Evolutionary conservation across 192 early-diverging fungal genomes (phyloP).

Genomic region (Podila epigama): DNA sequence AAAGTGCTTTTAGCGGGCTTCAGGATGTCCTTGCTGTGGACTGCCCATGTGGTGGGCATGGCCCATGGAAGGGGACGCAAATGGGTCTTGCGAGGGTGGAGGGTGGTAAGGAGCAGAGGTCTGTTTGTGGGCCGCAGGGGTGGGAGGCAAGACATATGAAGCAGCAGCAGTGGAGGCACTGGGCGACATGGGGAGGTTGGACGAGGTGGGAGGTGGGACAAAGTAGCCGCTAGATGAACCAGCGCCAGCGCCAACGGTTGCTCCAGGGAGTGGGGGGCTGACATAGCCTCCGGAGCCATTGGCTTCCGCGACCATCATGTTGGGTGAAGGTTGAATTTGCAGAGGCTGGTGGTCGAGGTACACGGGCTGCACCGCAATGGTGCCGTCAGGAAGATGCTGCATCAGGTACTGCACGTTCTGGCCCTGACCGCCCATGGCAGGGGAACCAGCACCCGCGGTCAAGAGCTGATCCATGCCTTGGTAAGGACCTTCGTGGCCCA

Average conservation of each 20-base stretch:
- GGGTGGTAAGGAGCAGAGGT: conserved; percentile 11
- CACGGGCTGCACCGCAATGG: conserved; percentile 43
- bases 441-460: conserved; percentile 1
- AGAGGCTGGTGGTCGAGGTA: conserved; percentile 32
- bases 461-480: conserved; percentile 40
- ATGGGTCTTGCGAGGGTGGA: conserved; percentile 21
- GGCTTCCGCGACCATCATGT: conserved; percentile 6
- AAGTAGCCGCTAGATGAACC: conserved; percentile 5
- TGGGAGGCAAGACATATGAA: conserved; percentile 8
- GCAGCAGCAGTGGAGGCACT: not conserved
- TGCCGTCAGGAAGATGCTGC: conserved; percentile 45
- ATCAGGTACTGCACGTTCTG: conserved; percentile 47
- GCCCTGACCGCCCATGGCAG: conserved; percentile 20
- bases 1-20: too few relatives aligned
- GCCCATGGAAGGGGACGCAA: conserved; percentile 18
- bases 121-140: not conserved
- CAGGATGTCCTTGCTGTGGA: not conserved
- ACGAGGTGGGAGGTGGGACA: not conserved
- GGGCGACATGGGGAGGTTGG: not conserved
- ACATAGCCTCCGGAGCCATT: conserved; percentile 7
- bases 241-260: not conserved
- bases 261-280: conserved; percentile 7
- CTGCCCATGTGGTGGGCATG: conserved; percentile 1
- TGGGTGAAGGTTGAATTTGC: conserved; percentile 24
- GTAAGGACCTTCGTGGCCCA: conserved; percentile 13